These are phyloP conservation scores for Neoconidiobolus thromboides DNA, from an alignment of 371 early-diverging fungal genomes.

Conservation along the genomic window DNA sequence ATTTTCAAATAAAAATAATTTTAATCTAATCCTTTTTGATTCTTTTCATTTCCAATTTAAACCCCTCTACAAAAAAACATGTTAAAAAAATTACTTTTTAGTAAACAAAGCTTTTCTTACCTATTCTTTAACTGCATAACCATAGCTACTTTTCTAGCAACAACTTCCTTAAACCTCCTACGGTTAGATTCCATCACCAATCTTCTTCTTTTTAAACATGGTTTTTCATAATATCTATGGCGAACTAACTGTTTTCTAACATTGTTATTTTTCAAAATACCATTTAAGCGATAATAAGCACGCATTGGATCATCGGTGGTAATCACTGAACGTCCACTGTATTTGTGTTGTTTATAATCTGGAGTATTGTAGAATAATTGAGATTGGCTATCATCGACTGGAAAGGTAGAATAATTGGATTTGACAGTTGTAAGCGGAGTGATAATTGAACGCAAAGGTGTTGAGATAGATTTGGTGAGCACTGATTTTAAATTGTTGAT, in stretches of 20 bases:
- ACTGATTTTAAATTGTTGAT: no score
- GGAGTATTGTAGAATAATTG: no score
- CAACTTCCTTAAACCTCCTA: slow-evolving; percentile 25
- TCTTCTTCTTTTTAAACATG: slow-evolving; percentile 26
- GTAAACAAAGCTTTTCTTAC: slow-evolving; percentile 11
- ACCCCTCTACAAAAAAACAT: no score
- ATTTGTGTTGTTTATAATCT: neutral
- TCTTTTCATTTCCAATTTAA: no score
- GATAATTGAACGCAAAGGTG: no score
- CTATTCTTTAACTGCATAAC: slow-evolving; percentile 39
- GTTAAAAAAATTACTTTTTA: no score
- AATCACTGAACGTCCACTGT: slow-evolving; percentile 21
- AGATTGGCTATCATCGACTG: no score
- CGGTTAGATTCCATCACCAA: slow-evolving; percentile 23
- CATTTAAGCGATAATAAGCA: slow-evolving; percentile 21
- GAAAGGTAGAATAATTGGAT: no score
- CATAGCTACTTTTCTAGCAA: slow-evolving; percentile 30
- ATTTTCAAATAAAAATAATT: no score
- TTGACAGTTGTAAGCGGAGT: no score
- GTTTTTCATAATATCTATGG: slow-evolving; percentile 30
- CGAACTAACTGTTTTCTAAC: slow-evolving; percentile 21
- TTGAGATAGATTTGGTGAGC: no score
- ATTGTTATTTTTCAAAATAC: slow-evolving; percentile 22
- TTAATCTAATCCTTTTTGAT: no score
- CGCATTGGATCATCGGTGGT: slow-evolving; percentile 17